Conservation (phyloP, 148 eudicot genomes). For the Polygonum aviculare region DNA sequence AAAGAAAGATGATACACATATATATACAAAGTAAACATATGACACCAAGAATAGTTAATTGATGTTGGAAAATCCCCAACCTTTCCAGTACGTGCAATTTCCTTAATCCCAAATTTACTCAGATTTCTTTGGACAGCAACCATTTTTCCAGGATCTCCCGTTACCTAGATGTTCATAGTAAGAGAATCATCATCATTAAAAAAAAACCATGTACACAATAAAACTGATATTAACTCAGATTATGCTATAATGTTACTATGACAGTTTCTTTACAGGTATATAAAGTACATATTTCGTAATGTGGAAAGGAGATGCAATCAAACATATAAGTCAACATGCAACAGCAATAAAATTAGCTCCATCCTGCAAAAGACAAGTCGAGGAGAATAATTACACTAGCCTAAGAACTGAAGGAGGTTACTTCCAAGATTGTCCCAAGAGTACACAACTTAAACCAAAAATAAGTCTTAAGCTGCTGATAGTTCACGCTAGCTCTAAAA, state of each 20-base stretch:
- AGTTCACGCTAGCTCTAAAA: not conserved
- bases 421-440: not conserved
- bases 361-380: not conserved
- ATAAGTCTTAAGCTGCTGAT: not conserved
- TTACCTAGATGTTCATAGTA: conserved; percentile 40
- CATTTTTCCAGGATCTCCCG: conserved; percentile 95
- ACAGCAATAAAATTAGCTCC: not conserved
- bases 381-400: not conserved
- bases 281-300: not conserved
- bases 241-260: not conserved
- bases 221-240: not conserved
- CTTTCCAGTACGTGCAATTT: conserved; percentile 93
- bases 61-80: conserved; percentile 22
- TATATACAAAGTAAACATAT: not conserved
- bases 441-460: not conserved
- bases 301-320: not conserved
- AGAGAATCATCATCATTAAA: too few relatives aligned
- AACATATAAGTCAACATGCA: not conserved
- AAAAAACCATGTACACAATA: not conserved
- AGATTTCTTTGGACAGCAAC: conserved; percentile 75
- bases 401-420: not conserved
- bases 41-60: not conserved
- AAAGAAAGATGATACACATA: not conserved
- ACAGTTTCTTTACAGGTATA: not conserved
- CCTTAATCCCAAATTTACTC: conserved; percentile 69